Base-by-base conservation (phyloP, 73 alveolate species). In the Paramecium bursaria region DNA sequence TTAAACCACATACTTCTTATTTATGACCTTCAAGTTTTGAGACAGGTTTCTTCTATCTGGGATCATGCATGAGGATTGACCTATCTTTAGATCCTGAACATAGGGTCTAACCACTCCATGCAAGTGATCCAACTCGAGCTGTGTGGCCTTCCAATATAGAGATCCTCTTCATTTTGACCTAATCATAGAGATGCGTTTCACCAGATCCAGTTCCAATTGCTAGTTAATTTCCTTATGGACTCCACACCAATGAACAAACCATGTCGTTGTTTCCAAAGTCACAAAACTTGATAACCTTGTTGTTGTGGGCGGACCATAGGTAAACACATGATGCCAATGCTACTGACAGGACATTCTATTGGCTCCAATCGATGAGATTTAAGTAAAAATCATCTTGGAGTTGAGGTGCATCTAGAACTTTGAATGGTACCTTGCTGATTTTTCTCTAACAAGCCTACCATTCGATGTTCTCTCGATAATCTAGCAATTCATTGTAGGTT, bases 361-460 rank as follows among this genome's bases (percentile, higher is more conserved):
- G 86, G 7, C 98, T 93, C 98, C 99, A 96, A 91, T 96, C 99
- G 27, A 98, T 93, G 50, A 98, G 86, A 91, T 98, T 97, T 31
- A 98, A 90, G 93, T 98, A 98, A 87, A 97, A 98, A 92, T 98
- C 99, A 87, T 92, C 98, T 87, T 94, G 86, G 30, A 98, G 91
- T 80, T 95, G 86, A 0, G 99, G 99, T 4, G 99, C 99, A 79
- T 98, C 99, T 42, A 98, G 94, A 14, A 98, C 99, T 90, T 98
- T 98, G 86, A 95, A 95, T 48, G 99, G 99, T 53, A 92, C 90
- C 90, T 96, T 97, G 15, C 99, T 97, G 0, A 98, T 97, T 73
- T 97, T 95, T 51, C 99, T 90, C 25, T 44, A 10, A 19, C 48
- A 44, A 46, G 7, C 15, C 46, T 22, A 11, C 27, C 44, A 67